A percentile compares a stretch with the other conserved stretches of the same genome.
These are phyloP conservation scores for Trichocladium antarcticum DNA, from an alignment of 495 filamentous ascomycete species.

Conservation along the genomic window DNA sequence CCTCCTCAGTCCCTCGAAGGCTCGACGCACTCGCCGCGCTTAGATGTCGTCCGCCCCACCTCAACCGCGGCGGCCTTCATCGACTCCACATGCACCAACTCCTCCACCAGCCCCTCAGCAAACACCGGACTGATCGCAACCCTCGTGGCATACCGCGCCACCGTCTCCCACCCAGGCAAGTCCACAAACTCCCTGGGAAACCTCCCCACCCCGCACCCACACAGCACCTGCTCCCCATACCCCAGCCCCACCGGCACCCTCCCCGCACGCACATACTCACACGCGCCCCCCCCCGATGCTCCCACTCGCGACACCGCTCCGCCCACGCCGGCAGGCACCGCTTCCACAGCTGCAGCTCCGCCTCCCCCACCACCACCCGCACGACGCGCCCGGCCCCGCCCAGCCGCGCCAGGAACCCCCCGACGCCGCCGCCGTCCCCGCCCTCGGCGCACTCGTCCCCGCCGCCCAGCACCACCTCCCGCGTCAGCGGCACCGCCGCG, in stretches of 20 bases:
- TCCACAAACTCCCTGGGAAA: slow-evolving; percentile 22
- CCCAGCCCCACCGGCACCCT: slow-evolving; percentile 22
- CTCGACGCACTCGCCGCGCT: no score
- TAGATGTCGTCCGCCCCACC: slow-evolving; percentile 7
- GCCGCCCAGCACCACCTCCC: slow-evolving; percentile 11
- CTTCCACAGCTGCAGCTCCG: slow-evolving; percentile 43
- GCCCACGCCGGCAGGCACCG: slow-evolving; percentile 35
- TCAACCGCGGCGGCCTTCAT: neutral
- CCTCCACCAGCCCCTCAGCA: slow-evolving; percentile 24
- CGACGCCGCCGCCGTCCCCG: no score
- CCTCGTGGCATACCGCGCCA: slow-evolving; percentile 19
- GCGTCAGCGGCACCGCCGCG: slow-evolving; percentile 37
- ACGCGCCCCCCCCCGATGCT: slow-evolving; percentile 29
- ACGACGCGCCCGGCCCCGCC: slow-evolving; percentile 17
- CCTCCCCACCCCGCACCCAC: slow-evolving; percentile 28
- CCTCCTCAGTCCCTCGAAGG: no score
- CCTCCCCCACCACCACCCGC: slow-evolving; percentile 30
- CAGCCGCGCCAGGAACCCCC: slow-evolving; percentile 22
- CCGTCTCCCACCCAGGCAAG: slow-evolving; percentile 27
- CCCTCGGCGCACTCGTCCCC: no score
- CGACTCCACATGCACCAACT: slow-evolving; percentile 13
- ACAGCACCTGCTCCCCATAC: slow-evolving; percentile 23
- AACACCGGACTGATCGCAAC: slow-evolving; percentile 30
- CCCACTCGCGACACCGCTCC: slow-evolving; percentile 46
- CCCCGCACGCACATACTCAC: slow-evolving; percentile 35